A percentile compares a stretch with the other conserved stretches of the same genome.
Conservation (phyloP, 108 stramenopile genomes). For the Schizochytrium sp. region DNA sequence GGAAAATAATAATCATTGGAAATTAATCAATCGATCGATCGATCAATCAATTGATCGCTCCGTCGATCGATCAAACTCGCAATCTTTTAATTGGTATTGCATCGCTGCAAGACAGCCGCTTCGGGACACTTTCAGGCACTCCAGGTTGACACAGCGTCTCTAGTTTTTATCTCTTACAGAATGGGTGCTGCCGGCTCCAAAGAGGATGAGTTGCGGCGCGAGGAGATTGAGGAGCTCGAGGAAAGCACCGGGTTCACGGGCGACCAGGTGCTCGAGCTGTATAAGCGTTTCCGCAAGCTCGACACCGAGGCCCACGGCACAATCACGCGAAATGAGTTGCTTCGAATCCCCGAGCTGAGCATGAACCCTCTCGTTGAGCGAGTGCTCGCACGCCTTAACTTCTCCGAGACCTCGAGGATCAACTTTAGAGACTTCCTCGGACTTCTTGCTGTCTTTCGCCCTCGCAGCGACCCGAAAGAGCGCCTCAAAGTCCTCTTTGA, state of each 20-base stretch:
- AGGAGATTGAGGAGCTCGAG: constrained; percentile 58
- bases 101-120: no score
- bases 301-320: constrained; percentile 25
- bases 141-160: not conserved
- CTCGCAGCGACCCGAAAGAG: constrained; percentile 16
- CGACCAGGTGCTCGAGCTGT: constrained; percentile 57
- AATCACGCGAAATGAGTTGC: constrained; percentile 42
- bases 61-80: no score
- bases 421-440: constrained; percentile 49
- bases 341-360: constrained; percentile 47
- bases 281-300: constrained; percentile 25
- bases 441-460: constrained; percentile 42
- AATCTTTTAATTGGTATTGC: no score
- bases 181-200: constrained; percentile 57
- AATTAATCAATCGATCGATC: constrained; percentile 19
- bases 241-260: constrained; percentile 43
- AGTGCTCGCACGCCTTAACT: constrained; percentile 31
- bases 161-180: not conserved
- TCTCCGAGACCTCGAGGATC: constrained; percentile 50
- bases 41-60: not conserved
- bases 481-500: constrained; percentile 41
- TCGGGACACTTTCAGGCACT: no score
- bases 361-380: constrained; percentile 54
- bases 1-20: not conserved
- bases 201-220: constrained; percentile 51